Evolutionary conservation across 83 land plant species (phyloP).

Genomic region (Diphasiastrum complanatum): DNA sequence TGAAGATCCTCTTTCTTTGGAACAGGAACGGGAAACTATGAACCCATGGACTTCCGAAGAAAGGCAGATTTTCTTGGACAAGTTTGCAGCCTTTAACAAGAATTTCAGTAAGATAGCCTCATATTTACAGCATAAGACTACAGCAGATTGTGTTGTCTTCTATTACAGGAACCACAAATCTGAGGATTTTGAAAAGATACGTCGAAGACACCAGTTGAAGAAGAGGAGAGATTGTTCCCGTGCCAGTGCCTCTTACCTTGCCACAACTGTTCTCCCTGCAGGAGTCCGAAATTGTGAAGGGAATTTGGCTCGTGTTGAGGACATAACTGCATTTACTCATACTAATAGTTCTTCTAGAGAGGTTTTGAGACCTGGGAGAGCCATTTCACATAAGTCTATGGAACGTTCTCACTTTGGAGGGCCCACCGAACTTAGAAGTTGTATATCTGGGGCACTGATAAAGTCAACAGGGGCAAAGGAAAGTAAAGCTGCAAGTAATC

Average conservation of each 20-base stretch:
- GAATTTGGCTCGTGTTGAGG: constrained; percentile 50
- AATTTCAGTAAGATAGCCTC: constrained; percentile 72
- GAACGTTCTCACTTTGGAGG: too few species aligned
- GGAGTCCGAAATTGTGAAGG: constrained; percentile 43
- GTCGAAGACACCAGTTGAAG: constrained; percentile 38
- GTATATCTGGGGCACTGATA: constrained; percentile 4
- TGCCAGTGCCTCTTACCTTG: constrained; percentile 42
- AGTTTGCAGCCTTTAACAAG: constrained; percentile 57
- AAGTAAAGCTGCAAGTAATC: constrained; percentile 35
- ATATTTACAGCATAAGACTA: constrained; percentile 72
- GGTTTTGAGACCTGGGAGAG: too few species aligned
- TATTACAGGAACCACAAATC: constrained; percentile 82
- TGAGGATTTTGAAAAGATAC: constrained; percentile 57
- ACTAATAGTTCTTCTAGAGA: too few species aligned
- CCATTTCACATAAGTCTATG: too few species aligned
- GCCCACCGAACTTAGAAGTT: background rate
- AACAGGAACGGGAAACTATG: constrained; percentile 55
- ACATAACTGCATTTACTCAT: constrained; percentile 46
- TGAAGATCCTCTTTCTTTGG: constrained; percentile 70
- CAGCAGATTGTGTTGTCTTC: constrained; percentile 86
- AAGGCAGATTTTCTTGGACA: constrained; percentile 61
- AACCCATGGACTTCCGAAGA: constrained; percentile 91
- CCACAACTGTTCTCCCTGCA: constrained; percentile 37
- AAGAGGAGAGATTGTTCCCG: constrained; percentile 45
- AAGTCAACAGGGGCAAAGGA: constrained; percentile 22